Base-by-base conservation (phyloP, 2,329 filamentous ascomycete genomes). In the Calonectria leucothoes region DNA sequence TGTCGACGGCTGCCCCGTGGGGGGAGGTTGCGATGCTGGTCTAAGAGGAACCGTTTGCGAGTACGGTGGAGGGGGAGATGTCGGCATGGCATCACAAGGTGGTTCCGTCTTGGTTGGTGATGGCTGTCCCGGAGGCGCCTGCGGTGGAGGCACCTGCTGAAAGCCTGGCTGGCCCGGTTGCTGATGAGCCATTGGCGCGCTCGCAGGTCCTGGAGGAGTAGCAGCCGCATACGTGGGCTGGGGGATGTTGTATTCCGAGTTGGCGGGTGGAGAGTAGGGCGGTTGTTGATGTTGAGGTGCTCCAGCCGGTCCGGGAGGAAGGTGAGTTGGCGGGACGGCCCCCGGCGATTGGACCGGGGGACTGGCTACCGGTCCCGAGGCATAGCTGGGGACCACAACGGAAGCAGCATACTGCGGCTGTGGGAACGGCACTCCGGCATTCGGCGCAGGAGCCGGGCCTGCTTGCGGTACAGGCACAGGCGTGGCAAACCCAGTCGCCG, bases 51-150 rank as follows among this genome's bases (percentile, higher is more conserved):
- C 37, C 20, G 69, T 66, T 33, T 77, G 77, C n/a, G 69, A 70
- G 70, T 81, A 81, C 5, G 79, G 77, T 63, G 79, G 79, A 15
- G 78, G 79, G 12, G 79, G 79, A 31, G 78, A 79, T 35, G 74
- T 73, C 14, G 78, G 73, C 23, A 65, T 70, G n/a, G 67, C 29
- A 14, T 52, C 31, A 35, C 70, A 57, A 11, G 64, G 69, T 15
- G 78, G 64, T 35, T 69, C 67, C 33, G 67, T 73, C 11, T 27
- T 70, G 7, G 27, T 27, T 72, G 75, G 7, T 33, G 14, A 20
- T 72, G 70, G 61, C 48, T 71, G 77, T 5, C 49, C 27, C 73
- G 75, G 10, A 55, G 23, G 23, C 73, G 70, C 65, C 37, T 70
- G 78, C 4, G 65, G 37, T 23, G 64, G 63, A 49, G 65, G 63